A percentile compares a stretch with the other conserved stretches of the same genome.
Conservation (phyloP, 176 grass and related monocot species). For the Cenchrus americanus region DNA sequence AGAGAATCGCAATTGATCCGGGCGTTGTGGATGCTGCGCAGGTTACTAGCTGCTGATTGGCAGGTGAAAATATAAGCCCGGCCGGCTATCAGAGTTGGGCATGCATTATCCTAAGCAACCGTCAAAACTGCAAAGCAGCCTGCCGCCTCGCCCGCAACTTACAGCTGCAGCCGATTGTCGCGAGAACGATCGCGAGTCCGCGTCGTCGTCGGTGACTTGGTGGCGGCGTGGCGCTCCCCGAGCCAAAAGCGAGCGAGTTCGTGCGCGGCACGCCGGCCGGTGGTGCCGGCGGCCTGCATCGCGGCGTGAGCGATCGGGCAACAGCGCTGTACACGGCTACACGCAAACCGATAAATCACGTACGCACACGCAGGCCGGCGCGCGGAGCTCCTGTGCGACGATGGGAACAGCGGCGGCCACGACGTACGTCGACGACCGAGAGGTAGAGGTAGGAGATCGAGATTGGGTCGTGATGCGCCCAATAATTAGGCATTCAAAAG, state of each 20-base stretch:
- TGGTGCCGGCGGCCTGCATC: background rate
- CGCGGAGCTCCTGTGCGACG: constrained; percentile 17
- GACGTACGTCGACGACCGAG: background rate
- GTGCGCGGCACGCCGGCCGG: background rate
- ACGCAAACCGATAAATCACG: too few species aligned
- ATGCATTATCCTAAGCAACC: background rate
- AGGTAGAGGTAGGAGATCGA: background rate
- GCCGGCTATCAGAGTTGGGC: background rate
- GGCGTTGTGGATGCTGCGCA: background rate
- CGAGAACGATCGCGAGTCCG: too few species aligned
- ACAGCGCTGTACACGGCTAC: background rate
- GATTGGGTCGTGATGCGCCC: constrained; percentile 49
- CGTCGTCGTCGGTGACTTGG: background rate
- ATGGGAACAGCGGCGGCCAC: constrained; percentile 21
- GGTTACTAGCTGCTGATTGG: background rate
- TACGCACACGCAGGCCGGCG: too few species aligned
- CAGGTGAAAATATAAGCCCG: too few species aligned
- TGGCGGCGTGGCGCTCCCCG: background rate
- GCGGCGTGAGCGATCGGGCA: background rate
- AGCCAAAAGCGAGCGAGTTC: background rate
- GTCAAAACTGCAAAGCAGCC: too few species aligned
- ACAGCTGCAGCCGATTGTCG: too few species aligned
- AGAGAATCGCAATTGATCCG: background rate
- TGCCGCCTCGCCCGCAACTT: too few species aligned
- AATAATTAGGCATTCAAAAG: constrained; percentile 63